Evolutionary conservation across 768 basidiomycete genomes (phyloP), one percentile per base, ranked within the genome.

Genomic region (Sporobolomyces roseus): DNA sequence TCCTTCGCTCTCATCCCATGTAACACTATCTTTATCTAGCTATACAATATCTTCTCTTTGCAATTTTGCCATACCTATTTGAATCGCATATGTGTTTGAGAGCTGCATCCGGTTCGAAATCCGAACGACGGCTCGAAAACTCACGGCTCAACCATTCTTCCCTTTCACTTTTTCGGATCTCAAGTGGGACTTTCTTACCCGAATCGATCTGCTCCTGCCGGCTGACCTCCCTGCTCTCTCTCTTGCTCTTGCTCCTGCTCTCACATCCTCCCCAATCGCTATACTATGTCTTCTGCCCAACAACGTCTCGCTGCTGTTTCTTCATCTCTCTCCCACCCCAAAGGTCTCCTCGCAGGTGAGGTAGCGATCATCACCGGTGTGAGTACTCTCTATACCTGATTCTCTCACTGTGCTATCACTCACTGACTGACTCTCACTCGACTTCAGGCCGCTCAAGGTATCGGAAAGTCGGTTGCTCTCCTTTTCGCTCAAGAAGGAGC

Each of bases 401-500:
- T 17, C 43, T 27, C 41, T 46, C 29, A 4, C 14, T 8, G 23
- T 21, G n/a, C 25, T 21, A 30, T 7, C 29, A 27, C n/a, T n/a
- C 12, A 8, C 45, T 46, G 17, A 29, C 35, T 25, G 38, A 9
- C 12, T 23, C 32, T 27, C 32, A 35, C 25, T 16, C 21, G 23
- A 41, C 38, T 62, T 65, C 61, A 73, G 49, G 74, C 63, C 55
- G 68, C 68, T 0, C 77, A 91, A 85, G 90, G 90, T 71, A 92
- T 92, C 68, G 90, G 90, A 12, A 83, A 83, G 50, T 85, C 86
- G 33, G 81, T 83, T 46, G 90, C 90, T 2, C 80, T 90, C 41
- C 82, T 89, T 51, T 91, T 90, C 73, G 87, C 89, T 7, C 85
- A 85, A 68, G 90, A 92, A 77, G 90, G 90, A n/a, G 90, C 90